Base-by-base conservation (phyloP, 1,139 yeast species). In the Geotrichum reessii region DNA sequence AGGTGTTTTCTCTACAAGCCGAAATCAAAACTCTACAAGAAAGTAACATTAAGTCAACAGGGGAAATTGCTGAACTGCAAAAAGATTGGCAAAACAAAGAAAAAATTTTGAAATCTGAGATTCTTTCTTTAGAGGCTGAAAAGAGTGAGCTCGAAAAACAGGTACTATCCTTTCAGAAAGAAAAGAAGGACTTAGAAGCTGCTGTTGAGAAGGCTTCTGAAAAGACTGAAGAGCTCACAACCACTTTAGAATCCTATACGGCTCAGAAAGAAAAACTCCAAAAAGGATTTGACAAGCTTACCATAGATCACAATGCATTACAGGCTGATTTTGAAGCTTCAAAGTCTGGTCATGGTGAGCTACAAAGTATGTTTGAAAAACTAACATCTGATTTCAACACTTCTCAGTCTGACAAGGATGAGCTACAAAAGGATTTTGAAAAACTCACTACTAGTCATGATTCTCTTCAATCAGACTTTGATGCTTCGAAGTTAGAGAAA, bases 31-130 rank as follows among this genome's bases (percentile, higher is more conserved):
- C 22, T 61, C 63, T 40, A 14, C 69, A 64, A 46, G 65, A 59
- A 11, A 57, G 51, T 4, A 62, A 63, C 19, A 57, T 56, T 25
- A 55, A 61, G 8, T 63, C 64, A 3, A 56, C 52, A 11, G 60
- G 50, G 8, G 63, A 60, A n/a, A 51, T 65, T 19, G 64, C 62
- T 49, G 56, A 33, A n/a, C 40, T 58, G 22, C 53, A 59, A 48
- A 59, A 57, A 22, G 67, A 67, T 6, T 62, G 70, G 56, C 61
- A 67, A 46, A 63, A 65, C 37, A 66, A 69, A 51, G 62, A 69
- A 25, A 66, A 66, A 11, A 63, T 61, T 3, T 59, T 67, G 31
- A 33, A 22, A 8, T 50, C 47, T 19, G 47, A 56, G 33, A 31
- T 54, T 22, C 50, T 40, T 19, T 27, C 55, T 12, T 42, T 58